These are phyloP conservation scores for Aspergillus sergii DNA, from an alignment of 2,329 filamentous ascomycete species.

Conservation along the genomic window DNA sequence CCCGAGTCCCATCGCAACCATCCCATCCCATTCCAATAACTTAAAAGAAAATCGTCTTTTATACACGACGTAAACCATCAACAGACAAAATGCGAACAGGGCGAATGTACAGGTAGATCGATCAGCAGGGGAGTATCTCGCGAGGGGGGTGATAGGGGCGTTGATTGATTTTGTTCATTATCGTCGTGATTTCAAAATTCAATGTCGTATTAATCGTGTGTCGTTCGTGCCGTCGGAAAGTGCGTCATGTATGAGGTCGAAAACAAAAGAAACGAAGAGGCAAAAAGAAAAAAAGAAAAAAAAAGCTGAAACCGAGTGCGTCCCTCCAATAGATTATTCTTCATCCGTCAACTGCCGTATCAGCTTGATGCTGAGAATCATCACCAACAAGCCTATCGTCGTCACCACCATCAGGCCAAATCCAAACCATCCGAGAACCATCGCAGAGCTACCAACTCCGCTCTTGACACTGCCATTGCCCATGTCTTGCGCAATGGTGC, in stretches of 20 bases:
- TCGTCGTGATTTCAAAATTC: conserved; percentile 9
- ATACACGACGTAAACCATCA: conserved; percentile 15
- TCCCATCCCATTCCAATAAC: conserved; percentile 2
- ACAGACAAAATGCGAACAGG: conserved; percentile 3
- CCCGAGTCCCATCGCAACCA: background rate
- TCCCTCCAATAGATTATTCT: conserved; percentile 19
- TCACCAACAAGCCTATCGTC: conserved; percentile 89
- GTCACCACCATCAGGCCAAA: conserved; percentile 93
- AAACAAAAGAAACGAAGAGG: conserved; percentile 9
- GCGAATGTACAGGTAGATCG: conserved; percentile 11
- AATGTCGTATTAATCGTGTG: conserved; percentile 23
- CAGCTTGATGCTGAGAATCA: conserved; percentile 91
- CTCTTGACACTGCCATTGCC: conserved; percentile 85
- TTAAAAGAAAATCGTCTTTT: conserved; percentile 14
- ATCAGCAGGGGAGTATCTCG: background rate
- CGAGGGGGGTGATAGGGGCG: background rate
- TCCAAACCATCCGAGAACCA: conserved; percentile 97
- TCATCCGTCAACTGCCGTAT: conserved; percentile 63
- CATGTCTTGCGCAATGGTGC: conserved; percentile 88
- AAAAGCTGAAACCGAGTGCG: conserved; percentile 4
- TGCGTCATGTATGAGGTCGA: background rate
- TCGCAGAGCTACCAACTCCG: conserved; percentile 89
- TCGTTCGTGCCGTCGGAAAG: conserved; percentile 16
- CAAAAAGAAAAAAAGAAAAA: conserved; percentile 7
- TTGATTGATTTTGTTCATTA: conserved; percentile 12